Percentiles rank a stretch among this genome's conserved stretches.
These are phyloP conservation scores for Zasmidium angulare DNA, from an alignment of 2,329 filamentous ascomycete genomes.

Conservation along the genomic window DNA sequence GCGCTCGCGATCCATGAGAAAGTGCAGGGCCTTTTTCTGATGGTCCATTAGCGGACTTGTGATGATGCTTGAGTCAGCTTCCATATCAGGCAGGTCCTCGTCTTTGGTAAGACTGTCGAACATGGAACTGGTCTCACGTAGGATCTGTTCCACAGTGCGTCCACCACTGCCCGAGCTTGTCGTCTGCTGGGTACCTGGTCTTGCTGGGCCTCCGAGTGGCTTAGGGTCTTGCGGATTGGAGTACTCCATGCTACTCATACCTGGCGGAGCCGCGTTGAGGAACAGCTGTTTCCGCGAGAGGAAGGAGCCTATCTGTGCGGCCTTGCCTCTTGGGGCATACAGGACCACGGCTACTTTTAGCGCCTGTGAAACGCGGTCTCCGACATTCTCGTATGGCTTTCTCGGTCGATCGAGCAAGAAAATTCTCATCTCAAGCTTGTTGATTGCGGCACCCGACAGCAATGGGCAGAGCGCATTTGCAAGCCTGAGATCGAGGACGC, in stretches of 20 bases:
- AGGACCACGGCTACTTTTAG: conserved; percentile 71
- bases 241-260: conserved; percentile 68
- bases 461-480: conserved; percentile 69
- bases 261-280: conserved; percentile 64
- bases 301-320: conserved; percentile 64
- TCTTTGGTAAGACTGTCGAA: conserved; percentile 70
- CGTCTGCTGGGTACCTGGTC: conserved; percentile 7
- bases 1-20: conserved; percentile 77
- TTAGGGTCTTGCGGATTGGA: conserved; percentile 71
- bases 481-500: conserved; percentile 67
- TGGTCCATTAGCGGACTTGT: conserved; percentile 72
- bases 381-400: conserved; percentile 63
- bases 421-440: conserved; percentile 68
- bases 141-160: conserved; percentile 81
- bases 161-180: conserved; percentile 2
- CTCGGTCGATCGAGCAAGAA: conserved; percentile 68
- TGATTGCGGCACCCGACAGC: conserved; percentile 62
- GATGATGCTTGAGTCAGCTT: conserved; percentile 61
- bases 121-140: conserved; percentile 78
- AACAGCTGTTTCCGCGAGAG: conserved; percentile 67
- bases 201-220: conserved; percentile 10
- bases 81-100: conserved; percentile 72
- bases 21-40: conserved; percentile 86
- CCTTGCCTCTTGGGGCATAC: conserved; percentile 71
- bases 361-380: conserved; percentile 59